A percentile compares a stretch with the other conserved stretches of the same genome.
Conservation (phyloP, 2,329 filamentous ascomycete species). For the Apiospora arundinis region DNA sequence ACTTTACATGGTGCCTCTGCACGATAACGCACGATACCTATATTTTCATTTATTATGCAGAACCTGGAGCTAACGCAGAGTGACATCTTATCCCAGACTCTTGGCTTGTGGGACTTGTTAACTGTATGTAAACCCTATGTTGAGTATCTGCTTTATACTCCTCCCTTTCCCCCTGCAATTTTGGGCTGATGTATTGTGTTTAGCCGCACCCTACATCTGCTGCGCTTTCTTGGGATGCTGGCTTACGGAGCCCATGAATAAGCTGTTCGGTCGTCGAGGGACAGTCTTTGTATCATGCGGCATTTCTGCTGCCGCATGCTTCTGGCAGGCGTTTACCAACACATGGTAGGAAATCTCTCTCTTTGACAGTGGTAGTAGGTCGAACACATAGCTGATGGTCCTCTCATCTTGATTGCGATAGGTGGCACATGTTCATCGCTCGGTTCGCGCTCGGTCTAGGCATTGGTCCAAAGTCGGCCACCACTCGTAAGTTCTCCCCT, state of each 20-base stretch:
- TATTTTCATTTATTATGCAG: background rate
- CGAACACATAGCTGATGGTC: background rate
- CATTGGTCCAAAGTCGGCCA: constrained; percentile 74
- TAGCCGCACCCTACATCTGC: constrained; percentile 64
- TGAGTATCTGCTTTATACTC: background rate
- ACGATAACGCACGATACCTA: background rate
- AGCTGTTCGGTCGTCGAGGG: constrained; percentile 71
- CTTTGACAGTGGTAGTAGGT: background rate
- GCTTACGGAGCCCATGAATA: constrained; percentile 76
- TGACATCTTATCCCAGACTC: constrained; percentile 38
- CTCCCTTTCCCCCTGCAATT: background rate
- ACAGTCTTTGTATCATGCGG: constrained; percentile 74
- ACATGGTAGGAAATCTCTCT: constrained; percentile 28
- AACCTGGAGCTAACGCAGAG: background rate
- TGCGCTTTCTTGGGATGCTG: constrained; percentile 75
- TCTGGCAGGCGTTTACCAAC: constrained; percentile 48
- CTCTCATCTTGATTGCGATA: background rate
- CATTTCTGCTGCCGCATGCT: constrained; percentile 57
- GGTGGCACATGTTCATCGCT: constrained; percentile 74
- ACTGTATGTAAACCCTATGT: constrained; percentile 43
- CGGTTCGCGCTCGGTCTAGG: constrained; percentile 74
- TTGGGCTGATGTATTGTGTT: background rate
- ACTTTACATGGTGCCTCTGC: background rate
- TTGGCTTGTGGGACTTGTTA: constrained; percentile 68
- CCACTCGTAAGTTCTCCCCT: constrained; percentile 50